Conservation (phyloP, 225 moss, liverwort and hornwort genomes). For the Ulota crispa region DNA sequence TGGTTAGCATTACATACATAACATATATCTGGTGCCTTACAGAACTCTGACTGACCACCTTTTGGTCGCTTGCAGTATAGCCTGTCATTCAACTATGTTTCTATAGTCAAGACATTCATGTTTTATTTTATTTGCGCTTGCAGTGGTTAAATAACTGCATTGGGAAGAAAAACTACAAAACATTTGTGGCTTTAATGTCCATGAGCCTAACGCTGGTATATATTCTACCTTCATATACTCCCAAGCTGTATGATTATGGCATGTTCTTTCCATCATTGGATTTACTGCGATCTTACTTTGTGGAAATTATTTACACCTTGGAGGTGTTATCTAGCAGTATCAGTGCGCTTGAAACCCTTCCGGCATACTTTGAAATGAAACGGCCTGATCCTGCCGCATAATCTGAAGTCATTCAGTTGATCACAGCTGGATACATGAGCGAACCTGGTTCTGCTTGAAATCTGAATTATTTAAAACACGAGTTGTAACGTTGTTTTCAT, state of each 20-base stretch:
- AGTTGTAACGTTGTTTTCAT: background rate
- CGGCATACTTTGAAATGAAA: conserved; percentile 13
- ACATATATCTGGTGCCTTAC: background rate
- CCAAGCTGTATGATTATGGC: background rate
- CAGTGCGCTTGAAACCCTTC: background rate
- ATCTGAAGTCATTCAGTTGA: conserved; percentile 14
- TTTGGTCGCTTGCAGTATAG: background rate
- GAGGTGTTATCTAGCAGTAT: background rate
- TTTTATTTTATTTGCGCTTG: conserved; percentile 29
- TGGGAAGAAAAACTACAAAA: conserved; percentile 85
- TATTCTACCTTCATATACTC: conserved; percentile 7
- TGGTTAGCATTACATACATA: conserved; percentile 2
- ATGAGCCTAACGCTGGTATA: conserved; percentile 67
- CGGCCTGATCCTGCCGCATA: background rate
- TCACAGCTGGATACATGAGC: background rate
- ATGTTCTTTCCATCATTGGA: conserved; percentile 2
- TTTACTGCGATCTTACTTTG: background rate
- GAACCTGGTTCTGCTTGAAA: background rate
- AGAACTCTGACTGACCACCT: background rate
- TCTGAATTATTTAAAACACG: background rate
- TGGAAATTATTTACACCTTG: conserved; percentile 4
- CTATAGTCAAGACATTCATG: conserved; percentile 11
- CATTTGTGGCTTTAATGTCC: conserved; percentile 89
- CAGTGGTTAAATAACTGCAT: conserved; percentile 99
- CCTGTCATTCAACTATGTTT: background rate